Evolutionary conservation across 148 eudicot species (phyloP).

Genomic region (Mesembryanthemum crystallinum): DNA sequence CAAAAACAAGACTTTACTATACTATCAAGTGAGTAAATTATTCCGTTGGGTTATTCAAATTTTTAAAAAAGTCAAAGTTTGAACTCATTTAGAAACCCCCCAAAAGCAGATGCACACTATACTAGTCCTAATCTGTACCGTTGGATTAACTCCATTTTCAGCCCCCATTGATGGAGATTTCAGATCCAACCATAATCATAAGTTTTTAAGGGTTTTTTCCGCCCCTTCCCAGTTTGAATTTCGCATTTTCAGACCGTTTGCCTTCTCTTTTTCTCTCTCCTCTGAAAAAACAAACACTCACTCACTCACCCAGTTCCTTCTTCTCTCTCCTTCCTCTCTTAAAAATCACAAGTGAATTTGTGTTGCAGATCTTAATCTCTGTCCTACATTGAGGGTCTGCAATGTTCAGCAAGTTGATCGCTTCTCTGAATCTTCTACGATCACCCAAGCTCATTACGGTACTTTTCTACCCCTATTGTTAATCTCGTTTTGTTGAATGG

Average conservation of each 20-base stretch:
- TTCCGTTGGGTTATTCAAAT: too few species aligned
- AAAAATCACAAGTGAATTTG: conserved; percentile 1
- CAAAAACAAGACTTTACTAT: too few species aligned
- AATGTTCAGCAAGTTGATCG: conserved; percentile 22
- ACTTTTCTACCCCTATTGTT: too few species aligned
- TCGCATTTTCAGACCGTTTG: conserved; percentile 34
- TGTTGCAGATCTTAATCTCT: conserved; percentile 15
- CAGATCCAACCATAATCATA: neutral
- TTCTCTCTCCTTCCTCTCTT: conserved; percentile 24
- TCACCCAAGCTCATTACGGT: conserved; percentile 35
- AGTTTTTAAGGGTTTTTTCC: conserved; percentile 5
- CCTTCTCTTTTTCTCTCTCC: conserved; percentile 1
- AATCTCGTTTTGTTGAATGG: conserved; percentile 6
- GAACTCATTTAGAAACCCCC: too few species aligned
- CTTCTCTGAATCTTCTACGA: conserved; percentile 16
- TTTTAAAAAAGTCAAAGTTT: too few species aligned
- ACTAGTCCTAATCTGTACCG: too few species aligned
- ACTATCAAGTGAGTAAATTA: too few species aligned
- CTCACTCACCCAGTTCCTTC: neutral
- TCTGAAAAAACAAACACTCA: conserved; percentile 3
- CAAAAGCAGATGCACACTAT: too few species aligned
- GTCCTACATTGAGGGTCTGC: conserved; percentile 7
- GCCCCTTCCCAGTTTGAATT: conserved; percentile 23
- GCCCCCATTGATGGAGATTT: too few species aligned
- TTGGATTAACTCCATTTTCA: too few species aligned